Conservation (phyloP, 805 yeast genomes). For the Wickerhamomyces kurtzmanii region DNA sequence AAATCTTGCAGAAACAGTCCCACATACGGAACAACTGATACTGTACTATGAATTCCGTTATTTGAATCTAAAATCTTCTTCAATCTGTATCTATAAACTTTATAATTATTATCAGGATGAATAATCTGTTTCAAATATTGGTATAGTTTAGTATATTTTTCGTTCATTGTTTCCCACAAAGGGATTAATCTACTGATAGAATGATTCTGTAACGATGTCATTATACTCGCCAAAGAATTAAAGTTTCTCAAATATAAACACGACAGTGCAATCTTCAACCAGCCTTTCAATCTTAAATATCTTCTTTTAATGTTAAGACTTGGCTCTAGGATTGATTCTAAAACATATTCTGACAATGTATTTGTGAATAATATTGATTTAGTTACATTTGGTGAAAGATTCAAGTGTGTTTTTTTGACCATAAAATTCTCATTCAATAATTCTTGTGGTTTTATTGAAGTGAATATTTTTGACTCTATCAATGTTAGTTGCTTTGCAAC, state of each 20-base stretch:
- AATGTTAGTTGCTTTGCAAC: constrained; percentile 70
- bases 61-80: constrained; percentile 39
- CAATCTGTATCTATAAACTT: constrained; percentile 55
- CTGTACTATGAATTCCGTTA: constrained; percentile 24
- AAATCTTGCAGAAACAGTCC: constrained; percentile 69
- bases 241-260: constrained; percentile 66
- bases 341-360: constrained; percentile 58
- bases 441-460: constrained; percentile 56
- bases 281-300: constrained; percentile 44
- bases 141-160: constrained; percentile 51
- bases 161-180: constrained; percentile 49
- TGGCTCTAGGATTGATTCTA: constrained; percentile 58
- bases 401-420: constrained; percentile 45
- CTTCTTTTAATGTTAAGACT: constrained; percentile 37
- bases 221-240: constrained; percentile 71
- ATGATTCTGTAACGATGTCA: constrained; percentile 69
- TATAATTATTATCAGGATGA: constrained; percentile 69
- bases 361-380: constrained; percentile 61
- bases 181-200: constrained; percentile 51
- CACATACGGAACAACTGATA: constrained; percentile 70
- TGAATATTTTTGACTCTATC: constrained; percentile 58
- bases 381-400: constrained; percentile 54
- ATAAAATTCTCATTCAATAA: constrained; percentile 55
- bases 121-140: constrained; percentile 57
- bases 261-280: constrained; percentile 69